A percentile compares a stretch with the other conserved stretches of the same genome.
Evolutionary conservation across 768 basidiomycete species (phyloP).

Genomic region (Tephrocybe sp.): DNA sequence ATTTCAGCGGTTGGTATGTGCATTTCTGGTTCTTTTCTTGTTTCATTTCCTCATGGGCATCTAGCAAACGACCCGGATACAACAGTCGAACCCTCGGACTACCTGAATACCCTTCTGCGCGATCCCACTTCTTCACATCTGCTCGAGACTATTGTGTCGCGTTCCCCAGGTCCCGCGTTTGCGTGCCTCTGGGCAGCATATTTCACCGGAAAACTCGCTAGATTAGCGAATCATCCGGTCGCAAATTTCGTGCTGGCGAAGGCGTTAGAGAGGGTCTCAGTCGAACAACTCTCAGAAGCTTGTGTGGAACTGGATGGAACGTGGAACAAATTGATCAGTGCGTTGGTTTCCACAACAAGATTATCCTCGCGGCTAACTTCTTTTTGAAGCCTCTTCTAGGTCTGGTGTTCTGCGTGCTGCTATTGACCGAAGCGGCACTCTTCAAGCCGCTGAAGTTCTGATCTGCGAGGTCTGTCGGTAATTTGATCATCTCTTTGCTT

Average conservation of each 20-base stretch:
- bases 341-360: conserved; percentile 29
- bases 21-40: not conserved
- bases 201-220: conserved; percentile 69
- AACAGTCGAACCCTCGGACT: conserved; percentile 64
- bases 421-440: conserved; percentile 61
- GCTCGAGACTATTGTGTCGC: conserved; percentile 74
- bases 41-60: not conserved
- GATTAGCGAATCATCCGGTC: conserved; percentile 82
- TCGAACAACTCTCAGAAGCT: conserved; percentile 51
- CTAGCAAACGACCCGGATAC: conserved; percentile 39
- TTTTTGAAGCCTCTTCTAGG: conserved; percentile 57
- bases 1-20: conserved; percentile 64
- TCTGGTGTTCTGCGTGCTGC: conserved; percentile 78
- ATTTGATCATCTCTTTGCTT: not conserved
- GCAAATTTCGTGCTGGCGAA: conserved; percentile 93
- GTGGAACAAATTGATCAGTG: conserved; percentile 70
- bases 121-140: conserved; percentile 90
- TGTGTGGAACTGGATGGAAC: conserved; percentile 58
- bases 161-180: conserved; percentile 64
- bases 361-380: not conserved
- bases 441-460: conserved; percentile 46
- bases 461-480: conserved; percentile 54
- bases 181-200: conserved; percentile 73
- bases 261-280: conserved; percentile 64
- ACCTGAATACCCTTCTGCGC: conserved; percentile 76